Percentiles rank a stretch among this genome's conserved stretches.
Evolutionary conservation across 495 filamentous ascomycete species (phyloP).

Genomic region (Lasiosphaeria miniovina): DNA sequence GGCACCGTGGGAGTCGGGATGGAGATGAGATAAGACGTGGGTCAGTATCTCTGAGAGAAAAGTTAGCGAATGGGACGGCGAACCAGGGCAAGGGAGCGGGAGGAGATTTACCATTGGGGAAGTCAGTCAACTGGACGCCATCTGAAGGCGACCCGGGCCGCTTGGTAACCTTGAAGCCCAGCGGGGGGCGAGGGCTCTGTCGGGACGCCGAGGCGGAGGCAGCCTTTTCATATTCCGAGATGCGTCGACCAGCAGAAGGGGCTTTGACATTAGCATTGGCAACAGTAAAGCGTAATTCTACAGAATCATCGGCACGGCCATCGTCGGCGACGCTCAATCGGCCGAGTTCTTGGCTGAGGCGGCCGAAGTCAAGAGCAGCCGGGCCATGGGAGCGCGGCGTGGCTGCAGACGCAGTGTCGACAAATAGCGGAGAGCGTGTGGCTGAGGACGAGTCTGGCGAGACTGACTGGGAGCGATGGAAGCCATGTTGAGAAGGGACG

Average conservation of each 20-base stretch:
- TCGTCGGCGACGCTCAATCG: conserved; percentile 39
- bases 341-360: conserved; percentile 37
- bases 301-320: too few species aligned
- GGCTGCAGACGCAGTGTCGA: conserved; percentile 21
- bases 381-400: conserved; percentile 22
- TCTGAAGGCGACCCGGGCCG: conserved; percentile 38
- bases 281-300: too few species aligned
- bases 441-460: conserved; percentile 30
- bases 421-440: conserved; percentile 19
- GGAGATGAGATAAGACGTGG: conserved; percentile 85
- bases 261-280: not conserved
- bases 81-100: not conserved
- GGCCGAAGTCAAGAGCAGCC: conserved; percentile 29
- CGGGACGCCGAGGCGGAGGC: conserved; percentile 40
- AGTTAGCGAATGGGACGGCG: conserved; percentile 15
- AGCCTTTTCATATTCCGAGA: conserved; percentile 72
- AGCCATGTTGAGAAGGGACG: conserved; percentile 72
- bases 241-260: conserved; percentile 53
- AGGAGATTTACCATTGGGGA: conserved; percentile 72
- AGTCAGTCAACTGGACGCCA: conserved; percentile 56
- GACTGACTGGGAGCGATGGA: conserved; percentile 49
- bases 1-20: conserved; percentile 70
- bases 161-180: conserved; percentile 63
- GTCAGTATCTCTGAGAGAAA: conserved; percentile 72
- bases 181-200: conserved; percentile 45